Percentiles rank a stretch among this genome's conserved stretches.
Evolutionary conservation across 1,139 yeast species (phyloP).

Genomic region (Geotrichum cucujoidarum): DNA sequence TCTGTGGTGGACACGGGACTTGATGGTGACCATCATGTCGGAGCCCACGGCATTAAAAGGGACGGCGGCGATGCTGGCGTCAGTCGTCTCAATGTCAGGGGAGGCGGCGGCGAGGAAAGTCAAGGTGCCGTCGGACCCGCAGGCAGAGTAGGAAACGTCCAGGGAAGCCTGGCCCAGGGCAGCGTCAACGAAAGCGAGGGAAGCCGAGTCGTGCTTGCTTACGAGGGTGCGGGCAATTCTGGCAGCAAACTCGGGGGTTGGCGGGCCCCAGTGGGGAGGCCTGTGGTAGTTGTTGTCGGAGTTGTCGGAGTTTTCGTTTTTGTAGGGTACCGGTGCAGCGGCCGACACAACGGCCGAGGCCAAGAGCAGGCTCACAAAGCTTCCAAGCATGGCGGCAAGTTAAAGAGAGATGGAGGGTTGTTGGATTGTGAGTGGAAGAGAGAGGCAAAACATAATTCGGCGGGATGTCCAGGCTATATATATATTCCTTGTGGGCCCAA

Average conservation of each 20-base stretch:
- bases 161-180: slow-evolving; percentile 59
- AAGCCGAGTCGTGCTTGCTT: slow-evolving; percentile 43
- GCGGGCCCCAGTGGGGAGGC: slow-evolving; percentile 4
- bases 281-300: no score
- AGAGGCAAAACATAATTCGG: no score
- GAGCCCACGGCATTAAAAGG: slow-evolving; percentile 51
- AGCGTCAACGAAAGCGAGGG: slow-evolving; percentile 27
- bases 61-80: slow-evolving; percentile 55
- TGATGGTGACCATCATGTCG: slow-evolving; percentile 59
- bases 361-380: not conserved
- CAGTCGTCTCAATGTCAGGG: no score
- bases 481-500: no score
- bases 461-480: no score
- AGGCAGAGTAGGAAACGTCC: slow-evolving; percentile 70
- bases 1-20: slow-evolving; percentile 43
- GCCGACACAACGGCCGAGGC: slow-evolving; percentile 4
- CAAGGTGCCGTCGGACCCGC: slow-evolving; percentile 64
- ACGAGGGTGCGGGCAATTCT: slow-evolving; percentile 56
- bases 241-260: slow-evolving; percentile 51
- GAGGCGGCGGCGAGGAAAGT: slow-evolving; percentile 57
- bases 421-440: no score
- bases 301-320: not conserved
- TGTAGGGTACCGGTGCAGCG: not conserved
- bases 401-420: no score
- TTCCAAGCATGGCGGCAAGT: slow-evolving; percentile 4